A percentile compares a stretch with the other conserved stretches of the same genome.
These are phyloP conservation scores for Colletotrichum agaves DNA, from an alignment of 2,329 filamentous ascomycete species.

Conservation along the genomic window DNA sequence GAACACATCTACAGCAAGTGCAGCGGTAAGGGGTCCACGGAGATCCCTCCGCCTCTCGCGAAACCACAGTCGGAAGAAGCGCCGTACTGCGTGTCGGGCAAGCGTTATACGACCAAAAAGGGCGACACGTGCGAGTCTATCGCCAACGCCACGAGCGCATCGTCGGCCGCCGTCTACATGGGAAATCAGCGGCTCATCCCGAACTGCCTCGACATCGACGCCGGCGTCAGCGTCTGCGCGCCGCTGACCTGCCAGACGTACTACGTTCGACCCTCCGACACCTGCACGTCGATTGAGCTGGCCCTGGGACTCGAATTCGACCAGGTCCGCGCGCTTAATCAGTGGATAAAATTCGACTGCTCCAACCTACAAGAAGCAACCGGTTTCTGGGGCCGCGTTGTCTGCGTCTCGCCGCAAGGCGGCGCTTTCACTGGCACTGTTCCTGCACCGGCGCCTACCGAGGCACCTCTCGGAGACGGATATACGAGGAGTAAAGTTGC, in stretches of 20 bases:
- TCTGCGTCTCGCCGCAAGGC: not conserved
- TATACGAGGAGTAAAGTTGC: not conserved
- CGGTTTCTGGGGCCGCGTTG: not conserved
- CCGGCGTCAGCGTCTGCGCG: not conserved
- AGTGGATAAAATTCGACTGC: not conserved
- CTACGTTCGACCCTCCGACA: not conserved
- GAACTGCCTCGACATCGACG: not conserved
- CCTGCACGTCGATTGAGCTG: not conserved
- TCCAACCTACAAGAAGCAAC: not conserved
- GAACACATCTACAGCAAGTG: not conserved
- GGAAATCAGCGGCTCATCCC: not conserved
- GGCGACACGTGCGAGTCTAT: slow-evolving; percentile 10
- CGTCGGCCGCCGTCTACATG: not conserved
- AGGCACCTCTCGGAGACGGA: not conserved
- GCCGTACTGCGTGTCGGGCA: not conserved
- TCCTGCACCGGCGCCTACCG: not conserved
- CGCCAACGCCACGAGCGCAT: not conserved
- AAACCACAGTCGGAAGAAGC: not conserved
- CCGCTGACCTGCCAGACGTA: not conserved
- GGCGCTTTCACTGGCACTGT: not conserved
- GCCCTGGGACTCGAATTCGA: not conserved
- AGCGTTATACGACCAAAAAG: slow-evolving; percentile 4
- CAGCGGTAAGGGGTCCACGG: not conserved
- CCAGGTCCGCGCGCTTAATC: not conserved
- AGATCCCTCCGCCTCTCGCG: not conserved